Evolutionary conservation across 306 rosid species (phyloP).

Genomic region (Sophora flavescens): DNA sequence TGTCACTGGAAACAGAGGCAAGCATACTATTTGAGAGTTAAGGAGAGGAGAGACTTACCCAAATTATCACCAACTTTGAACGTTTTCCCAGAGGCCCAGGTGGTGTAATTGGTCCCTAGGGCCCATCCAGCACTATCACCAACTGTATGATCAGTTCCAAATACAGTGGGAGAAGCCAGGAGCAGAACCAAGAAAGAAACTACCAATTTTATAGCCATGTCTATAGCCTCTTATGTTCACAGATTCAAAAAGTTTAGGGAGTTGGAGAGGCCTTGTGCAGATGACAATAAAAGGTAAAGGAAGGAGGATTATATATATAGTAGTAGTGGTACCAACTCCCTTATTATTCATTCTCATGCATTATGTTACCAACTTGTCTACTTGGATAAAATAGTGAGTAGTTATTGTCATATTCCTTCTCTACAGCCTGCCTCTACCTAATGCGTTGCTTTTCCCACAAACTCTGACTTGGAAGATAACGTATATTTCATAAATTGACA

Average conservation of each 20-base stretch:
- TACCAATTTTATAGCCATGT: conserved; percentile 58
- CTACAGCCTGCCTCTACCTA: conserved; percentile 53
- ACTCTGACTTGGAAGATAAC: conserved; percentile 20
- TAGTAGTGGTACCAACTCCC: conserved; percentile 26
- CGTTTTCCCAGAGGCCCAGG: conserved; percentile 61
- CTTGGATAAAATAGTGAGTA: conserved; percentile 40
- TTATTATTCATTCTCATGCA: neutral
- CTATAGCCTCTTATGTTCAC: neutral
- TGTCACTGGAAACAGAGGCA: neutral
- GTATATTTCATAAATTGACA: conserved; percentile 27
- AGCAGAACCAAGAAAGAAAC: conserved; percentile 58
- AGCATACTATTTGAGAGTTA: neutral
- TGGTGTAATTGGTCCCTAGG: conserved; percentile 2
- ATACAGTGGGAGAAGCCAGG: conserved; percentile 56
- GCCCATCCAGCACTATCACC: conserved; percentile 62
- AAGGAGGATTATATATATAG: conserved; percentile 41
- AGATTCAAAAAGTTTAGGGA: conserved; percentile 1
- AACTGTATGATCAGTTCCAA: conserved; percentile 56
- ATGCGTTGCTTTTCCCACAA: conserved; percentile 44
- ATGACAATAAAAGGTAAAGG: conserved; percentile 23
- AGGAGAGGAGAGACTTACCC: conserved; percentile 46
- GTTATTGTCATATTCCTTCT: conserved; percentile 46
- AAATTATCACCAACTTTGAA: conserved; percentile 71
- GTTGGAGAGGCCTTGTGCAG: neutral
- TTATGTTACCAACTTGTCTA: conserved; percentile 36